Percentiles rank a stretch among this genome's conserved stretches.
These are phyloP conservation scores for Aotearoamyces nothofagi DNA, from an alignment of 2,329 filamentous ascomycete species.

Conservation along the genomic window DNA sequence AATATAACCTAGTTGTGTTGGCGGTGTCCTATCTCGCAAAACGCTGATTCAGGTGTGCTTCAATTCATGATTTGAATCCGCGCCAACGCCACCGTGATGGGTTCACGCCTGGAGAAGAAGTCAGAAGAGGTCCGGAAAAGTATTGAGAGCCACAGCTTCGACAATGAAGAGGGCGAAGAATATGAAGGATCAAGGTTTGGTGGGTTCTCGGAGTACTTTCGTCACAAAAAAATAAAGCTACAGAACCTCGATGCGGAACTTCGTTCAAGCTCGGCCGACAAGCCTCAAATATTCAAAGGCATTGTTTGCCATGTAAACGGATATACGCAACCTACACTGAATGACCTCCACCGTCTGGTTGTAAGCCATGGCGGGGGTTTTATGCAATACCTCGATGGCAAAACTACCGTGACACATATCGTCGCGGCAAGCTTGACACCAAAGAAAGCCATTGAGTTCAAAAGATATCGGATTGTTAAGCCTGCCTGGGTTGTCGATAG, in stretches of 20 bases:
- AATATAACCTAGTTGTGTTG: too few species aligned
- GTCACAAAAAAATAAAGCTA: slow-evolving; percentile 91
- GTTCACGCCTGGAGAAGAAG: slow-evolving; percentile 45
- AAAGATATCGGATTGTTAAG: slow-evolving; percentile 79
- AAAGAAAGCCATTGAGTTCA: slow-evolving; percentile 85
- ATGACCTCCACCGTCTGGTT: slow-evolving; percentile 74
- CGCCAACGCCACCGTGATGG: slow-evolving; percentile 28
- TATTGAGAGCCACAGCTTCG: slow-evolving; percentile 54
- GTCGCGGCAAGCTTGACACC: slow-evolving; percentile 81
- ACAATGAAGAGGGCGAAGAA: slow-evolving; percentile 75
- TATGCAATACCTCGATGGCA: slow-evolving; percentile 85
- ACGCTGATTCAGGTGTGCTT: not conserved
- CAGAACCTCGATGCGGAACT: slow-evolving; percentile 85
- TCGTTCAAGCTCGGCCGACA: slow-evolving; percentile 50
- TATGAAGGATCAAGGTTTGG: slow-evolving; percentile 79
- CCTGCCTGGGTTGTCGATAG: slow-evolving; percentile 92
- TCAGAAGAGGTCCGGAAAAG: slow-evolving; percentile 46
- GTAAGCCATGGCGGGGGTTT: slow-evolving; percentile 91
- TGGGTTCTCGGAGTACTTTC: slow-evolving; percentile 82
- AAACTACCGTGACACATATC: slow-evolving; percentile 91
- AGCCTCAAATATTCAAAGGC: slow-evolving; percentile 77
- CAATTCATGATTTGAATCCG: not conserved
- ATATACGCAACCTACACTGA: slow-evolving; percentile 87
- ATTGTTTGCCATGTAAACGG: slow-evolving; percentile 87
- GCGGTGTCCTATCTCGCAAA: not conserved